These are phyloP conservation scores for Fusarium sarcochroum DNA, from an alignment of 2,329 filamentous ascomycete species.

Conservation along the genomic window DNA sequence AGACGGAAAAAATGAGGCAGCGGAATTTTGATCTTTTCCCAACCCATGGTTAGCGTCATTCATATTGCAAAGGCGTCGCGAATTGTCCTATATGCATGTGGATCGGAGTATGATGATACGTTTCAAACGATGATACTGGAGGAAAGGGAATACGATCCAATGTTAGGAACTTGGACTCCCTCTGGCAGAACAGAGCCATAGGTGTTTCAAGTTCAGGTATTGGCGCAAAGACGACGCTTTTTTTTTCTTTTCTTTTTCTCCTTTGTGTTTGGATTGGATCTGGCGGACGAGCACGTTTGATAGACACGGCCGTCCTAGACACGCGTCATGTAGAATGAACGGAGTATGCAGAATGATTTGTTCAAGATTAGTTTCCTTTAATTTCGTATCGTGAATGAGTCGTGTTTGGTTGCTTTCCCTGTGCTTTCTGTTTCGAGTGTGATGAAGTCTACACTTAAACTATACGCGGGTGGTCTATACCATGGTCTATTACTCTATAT, in stretches of 20 bases:
- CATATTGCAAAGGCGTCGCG: constrained; percentile 44
- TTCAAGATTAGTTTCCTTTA: constrained; percentile 25
- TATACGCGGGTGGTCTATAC: background rate
- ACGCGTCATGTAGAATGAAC: constrained; percentile 46
- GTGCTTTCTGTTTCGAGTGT: background rate
- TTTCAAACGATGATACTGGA: constrained; percentile 41
- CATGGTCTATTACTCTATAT: constrained; percentile 1
- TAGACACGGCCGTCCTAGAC: constrained; percentile 46
- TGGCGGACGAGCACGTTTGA: constrained; percentile 46
- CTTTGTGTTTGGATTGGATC: constrained; percentile 20
- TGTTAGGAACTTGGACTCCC: constrained; percentile 20
- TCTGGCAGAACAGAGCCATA: constrained; percentile 15
- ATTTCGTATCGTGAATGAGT: background rate
- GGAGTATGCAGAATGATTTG: constrained; percentile 40
- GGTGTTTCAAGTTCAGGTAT: constrained; percentile 30
- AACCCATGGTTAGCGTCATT: constrained; percentile 44
- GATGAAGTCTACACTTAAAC: background rate
- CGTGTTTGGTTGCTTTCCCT: background rate
- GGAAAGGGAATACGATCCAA: constrained; percentile 46
- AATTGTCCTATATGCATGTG: constrained; percentile 49
- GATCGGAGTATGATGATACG: constrained; percentile 50
- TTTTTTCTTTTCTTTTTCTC: constrained; percentile 40
- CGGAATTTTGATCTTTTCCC: constrained; percentile 38
- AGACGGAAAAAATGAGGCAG: constrained; percentile 34
- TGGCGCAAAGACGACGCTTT: constrained; percentile 46